A percentile compares a stretch with the other conserved stretches of the same genome.
These are phyloP conservation scores for Solanum hybrid DNA, from an alignment of 305 asterid species.

Conservation along the genomic window DNA sequence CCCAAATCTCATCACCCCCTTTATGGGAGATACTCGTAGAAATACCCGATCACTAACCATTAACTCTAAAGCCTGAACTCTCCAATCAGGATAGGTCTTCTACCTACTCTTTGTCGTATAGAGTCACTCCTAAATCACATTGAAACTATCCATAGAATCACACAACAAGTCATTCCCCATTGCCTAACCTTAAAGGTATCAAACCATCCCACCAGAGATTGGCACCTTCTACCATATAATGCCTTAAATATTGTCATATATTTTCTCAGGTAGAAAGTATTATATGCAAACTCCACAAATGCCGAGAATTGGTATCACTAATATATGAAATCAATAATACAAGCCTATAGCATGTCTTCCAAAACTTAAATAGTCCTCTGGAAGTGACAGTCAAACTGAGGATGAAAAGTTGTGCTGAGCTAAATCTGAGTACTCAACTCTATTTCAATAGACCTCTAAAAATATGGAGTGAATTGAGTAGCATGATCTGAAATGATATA, in stretches of 20 bases:
- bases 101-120: background rate
- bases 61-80: background rate
- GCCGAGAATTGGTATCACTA: too few species aligned
- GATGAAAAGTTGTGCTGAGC: background rate
- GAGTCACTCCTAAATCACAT: background rate
- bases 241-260: background rate
- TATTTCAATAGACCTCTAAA: background rate
- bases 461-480: background rate
- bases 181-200: background rate
- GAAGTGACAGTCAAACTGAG: background rate
- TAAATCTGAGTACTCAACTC: background rate
- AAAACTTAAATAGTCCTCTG: background rate
- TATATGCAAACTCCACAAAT: background rate
- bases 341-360: background rate
- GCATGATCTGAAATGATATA: background rate
- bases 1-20: background rate
- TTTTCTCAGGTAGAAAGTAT: background rate
- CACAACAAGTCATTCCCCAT: background rate
- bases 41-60: background rate
- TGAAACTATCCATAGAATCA: background rate
- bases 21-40: background rate
- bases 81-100: background rate
- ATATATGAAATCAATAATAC: background rate
- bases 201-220: background rate
- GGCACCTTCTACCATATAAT: background rate